Percentiles rank a stretch among this genome's conserved stretches.
These are phyloP conservation scores for Coemansia biformis DNA, from an alignment of 192 early-diverging fungal genomes.

Conservation along the genomic window DNA sequence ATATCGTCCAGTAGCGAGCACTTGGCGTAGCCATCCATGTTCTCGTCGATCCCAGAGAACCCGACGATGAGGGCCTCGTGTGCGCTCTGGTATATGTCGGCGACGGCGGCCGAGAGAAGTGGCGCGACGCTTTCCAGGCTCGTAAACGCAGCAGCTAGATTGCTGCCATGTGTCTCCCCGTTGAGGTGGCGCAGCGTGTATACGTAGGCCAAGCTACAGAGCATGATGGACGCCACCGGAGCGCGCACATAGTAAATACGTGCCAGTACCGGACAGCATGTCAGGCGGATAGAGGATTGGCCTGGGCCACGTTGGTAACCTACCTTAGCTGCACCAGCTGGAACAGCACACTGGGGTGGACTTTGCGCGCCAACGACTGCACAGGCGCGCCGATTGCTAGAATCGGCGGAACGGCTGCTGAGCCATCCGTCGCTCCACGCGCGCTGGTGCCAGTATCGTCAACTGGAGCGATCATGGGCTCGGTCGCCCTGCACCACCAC, in stretches of 20 bases:
- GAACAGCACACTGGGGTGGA: constrained; percentile 44
- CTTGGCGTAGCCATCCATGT: constrained; percentile 16
- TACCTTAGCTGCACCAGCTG: constrained; percentile 35
- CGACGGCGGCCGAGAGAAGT: constrained; percentile 14
- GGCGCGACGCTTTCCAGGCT: constrained; percentile 19
- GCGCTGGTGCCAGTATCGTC: background rate
- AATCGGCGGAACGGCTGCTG: background rate
- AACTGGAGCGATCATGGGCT: constrained; percentile 3
- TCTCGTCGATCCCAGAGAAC: constrained; percentile 21
- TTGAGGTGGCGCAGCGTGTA: constrained; percentile 46
- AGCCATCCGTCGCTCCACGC: background rate
- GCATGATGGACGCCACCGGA: no score
- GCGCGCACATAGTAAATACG: background rate
- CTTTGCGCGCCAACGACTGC: constrained; percentile 18
- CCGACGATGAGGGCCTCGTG: constrained; percentile 26
- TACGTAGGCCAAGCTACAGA: constrained; percentile 34
- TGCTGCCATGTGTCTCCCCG: constrained; percentile 24
- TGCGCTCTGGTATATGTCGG: constrained; percentile 28
- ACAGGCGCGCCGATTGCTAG: constrained; percentile 29
- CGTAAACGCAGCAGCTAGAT: constrained; percentile 9
- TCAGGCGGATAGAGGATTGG: no score
- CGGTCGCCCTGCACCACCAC: constrained; percentile 21
- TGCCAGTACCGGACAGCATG: no score
- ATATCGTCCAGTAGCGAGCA: constrained; percentile 25
- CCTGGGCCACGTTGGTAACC: background rate